phyloP scores from a whole-genome alignment of 306 rosid genomes.

The Gleditsia sinensis region DNA sequence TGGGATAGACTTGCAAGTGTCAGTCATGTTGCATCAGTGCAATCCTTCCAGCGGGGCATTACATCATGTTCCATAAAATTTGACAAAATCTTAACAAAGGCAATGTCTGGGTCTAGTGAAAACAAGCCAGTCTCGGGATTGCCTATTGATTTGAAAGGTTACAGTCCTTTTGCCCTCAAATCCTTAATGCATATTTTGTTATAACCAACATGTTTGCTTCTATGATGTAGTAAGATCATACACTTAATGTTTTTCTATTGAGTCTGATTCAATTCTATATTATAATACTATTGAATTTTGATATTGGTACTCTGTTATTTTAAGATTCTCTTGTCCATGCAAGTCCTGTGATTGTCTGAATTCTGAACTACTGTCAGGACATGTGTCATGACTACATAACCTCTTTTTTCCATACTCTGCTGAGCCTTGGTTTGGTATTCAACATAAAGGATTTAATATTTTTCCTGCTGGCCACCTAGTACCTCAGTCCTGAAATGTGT shows the following conservation, averaged over 20 bases:
- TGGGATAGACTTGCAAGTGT: conserved; percentile 63
- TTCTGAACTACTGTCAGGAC: neutral
- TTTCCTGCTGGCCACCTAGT: neutral
- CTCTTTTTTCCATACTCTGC: neutral
- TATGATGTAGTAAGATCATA: conserved; percentile 1
- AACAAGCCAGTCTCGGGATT: conserved; percentile 62
- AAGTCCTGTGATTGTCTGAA: neutral
- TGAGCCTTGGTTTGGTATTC: neutral
- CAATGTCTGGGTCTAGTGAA: conserved; percentile 59
- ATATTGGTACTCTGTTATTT: neutral
- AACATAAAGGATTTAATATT: neutral
- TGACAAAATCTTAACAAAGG: conserved; percentile 57
- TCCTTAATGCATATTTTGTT: conserved; percentile 1
- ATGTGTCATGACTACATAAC: neutral
- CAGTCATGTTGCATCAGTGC: conserved; percentile 53
- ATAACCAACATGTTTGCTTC: neutral
- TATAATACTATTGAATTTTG: too few species aligned
- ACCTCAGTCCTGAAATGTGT: neutral
- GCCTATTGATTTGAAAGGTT: conserved; percentile 88
- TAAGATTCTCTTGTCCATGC: neutral
- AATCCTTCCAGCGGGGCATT: conserved; percentile 43
- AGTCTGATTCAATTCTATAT: neutral
- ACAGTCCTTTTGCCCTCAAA: neutral
- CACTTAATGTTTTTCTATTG: neutral
- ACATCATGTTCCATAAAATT: conserved; percentile 43